These are phyloP conservation scores for Carpinus viminea DNA, from an alignment of 306 rosid species.

Conservation along the genomic window DNA sequence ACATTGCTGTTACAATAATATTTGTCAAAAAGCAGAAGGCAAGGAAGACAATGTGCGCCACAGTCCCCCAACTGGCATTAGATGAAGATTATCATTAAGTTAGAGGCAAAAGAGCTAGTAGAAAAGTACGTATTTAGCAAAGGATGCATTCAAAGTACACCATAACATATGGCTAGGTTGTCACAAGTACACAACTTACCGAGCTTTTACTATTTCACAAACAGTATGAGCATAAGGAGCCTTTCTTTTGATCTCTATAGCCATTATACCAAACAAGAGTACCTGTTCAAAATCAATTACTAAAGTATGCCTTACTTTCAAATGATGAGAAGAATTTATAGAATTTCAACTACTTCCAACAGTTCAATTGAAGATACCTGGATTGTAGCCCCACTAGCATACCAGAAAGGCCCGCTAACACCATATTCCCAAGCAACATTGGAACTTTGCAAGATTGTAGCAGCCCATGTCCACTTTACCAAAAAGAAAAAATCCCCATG, in stretches of 20 bases:
- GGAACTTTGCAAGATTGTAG: slow-evolving; percentile 91
- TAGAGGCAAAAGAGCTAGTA: slow-evolving; percentile 8
- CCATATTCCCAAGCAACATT: slow-evolving; percentile 98
- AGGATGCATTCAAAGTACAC: neutral
- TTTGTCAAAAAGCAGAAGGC: slow-evolving; percentile 86
- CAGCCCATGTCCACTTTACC: slow-evolving; percentile 93
- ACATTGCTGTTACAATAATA: slow-evolving; percentile 87
- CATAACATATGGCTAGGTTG: neutral
- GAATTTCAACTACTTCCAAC: neutral
- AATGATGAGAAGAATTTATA: neutral
- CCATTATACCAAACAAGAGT: slow-evolving; percentile 85
- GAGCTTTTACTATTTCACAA: slow-evolving; percentile 92
- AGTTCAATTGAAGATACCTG: slow-evolving; percentile 50
- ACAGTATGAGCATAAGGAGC: slow-evolving; percentile 95
- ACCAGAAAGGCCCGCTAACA: slow-evolving; percentile 95
- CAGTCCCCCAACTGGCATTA: slow-evolving; percentile 79
- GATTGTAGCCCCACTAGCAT: slow-evolving; percentile 95
- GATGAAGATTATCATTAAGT: slow-evolving; percentile 22
- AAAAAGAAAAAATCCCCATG: slow-evolving; percentile 12
- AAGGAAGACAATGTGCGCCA: slow-evolving; percentile 81
- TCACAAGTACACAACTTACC: slow-evolving; percentile 46
- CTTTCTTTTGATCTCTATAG: slow-evolving; percentile 95
- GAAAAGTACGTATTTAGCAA: neutral
- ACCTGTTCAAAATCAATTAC: slow-evolving; percentile 45
- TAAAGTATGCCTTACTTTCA: slow-evolving; percentile 13